These are phyloP conservation scores for Vigna nakashimae DNA, from an alignment of 306 rosid species.

Conservation along the genomic window DNA sequence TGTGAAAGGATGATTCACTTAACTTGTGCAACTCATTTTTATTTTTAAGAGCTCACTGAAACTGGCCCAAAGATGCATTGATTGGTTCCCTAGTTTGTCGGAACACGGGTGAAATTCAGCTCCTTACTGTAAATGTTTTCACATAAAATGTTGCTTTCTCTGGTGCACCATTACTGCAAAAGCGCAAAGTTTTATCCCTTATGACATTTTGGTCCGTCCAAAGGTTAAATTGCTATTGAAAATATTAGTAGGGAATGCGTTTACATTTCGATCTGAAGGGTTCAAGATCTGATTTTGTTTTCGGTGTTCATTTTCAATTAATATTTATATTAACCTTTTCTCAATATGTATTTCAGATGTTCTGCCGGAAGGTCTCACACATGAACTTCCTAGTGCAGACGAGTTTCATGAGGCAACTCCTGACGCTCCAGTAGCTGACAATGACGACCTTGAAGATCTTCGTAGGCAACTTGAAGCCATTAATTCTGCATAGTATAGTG, in stretches of 20 bases:
- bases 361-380: constrained; percentile 91
- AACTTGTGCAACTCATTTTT: not conserved
- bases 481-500: constrained; percentile 64
- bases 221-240: not conserved
- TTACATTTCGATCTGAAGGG: constrained; percentile 29
- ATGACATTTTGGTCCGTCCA: not conserved
- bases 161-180: not conserved
- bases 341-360: constrained; percentile 56
- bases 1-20: not conserved
- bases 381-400: constrained; percentile 91
- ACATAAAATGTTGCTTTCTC: not conserved
- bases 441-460: constrained; percentile 85
- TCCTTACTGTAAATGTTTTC: constrained; percentile 16
- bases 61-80: not conserved
- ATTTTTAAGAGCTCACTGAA: not conserved
- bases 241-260: constrained; percentile 16
- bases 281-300: constrained; percentile 35
- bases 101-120: constrained; percentile 4
- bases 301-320: constrained; percentile 1
- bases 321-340: constrained; percentile 6
- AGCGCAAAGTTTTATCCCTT: not conserved
- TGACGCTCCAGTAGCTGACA: constrained; percentile 48
- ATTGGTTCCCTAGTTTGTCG: constrained; percentile 30
- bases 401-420: constrained; percentile 49
- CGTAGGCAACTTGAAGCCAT: constrained; percentile 87